Evolutionary conservation across 371 early-diverging fungal species (phyloP).

Genomic region (Gilbertella persicaria): DNA sequence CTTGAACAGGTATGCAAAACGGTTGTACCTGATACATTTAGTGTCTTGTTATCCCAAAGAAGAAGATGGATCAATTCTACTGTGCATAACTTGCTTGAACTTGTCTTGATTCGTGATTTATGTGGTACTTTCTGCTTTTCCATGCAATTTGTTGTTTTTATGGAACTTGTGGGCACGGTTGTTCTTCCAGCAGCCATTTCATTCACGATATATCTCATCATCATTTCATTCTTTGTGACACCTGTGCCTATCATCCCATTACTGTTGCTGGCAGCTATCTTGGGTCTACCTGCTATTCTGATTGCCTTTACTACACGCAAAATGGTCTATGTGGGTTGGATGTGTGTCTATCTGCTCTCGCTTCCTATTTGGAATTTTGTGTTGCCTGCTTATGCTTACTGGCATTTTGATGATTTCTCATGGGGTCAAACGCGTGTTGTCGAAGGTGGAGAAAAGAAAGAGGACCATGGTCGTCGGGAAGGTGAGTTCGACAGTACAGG

Average conservation of each 20-base stretch:
- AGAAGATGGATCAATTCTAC: conserved; percentile 98
- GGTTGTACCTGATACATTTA: conserved; percentile 89
- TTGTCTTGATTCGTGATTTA: conserved; percentile 86
- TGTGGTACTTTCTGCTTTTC: conserved; percentile 96
- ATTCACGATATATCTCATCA: conserved; percentile 78
- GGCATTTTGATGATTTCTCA: conserved; percentile 97
- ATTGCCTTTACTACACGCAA: conserved; percentile 85
- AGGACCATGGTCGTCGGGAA: conserved; percentile 55
- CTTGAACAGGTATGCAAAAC: conserved; percentile 86
- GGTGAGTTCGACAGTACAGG: conserved; percentile 55
- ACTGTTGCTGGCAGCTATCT: conserved; percentile 66
- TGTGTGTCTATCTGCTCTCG: conserved; percentile 85
- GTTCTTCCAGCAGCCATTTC: conserved; percentile 92
- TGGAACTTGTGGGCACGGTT: conserved; percentile 94
- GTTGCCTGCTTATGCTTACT: conserved; percentile 92
- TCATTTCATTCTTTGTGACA: conserved; percentile 60
- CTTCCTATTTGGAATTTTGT: conserved; percentile 94
- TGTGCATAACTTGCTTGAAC: conserved; percentile 89
- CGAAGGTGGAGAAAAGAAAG: conserved; percentile 72
- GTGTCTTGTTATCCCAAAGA: conserved; percentile 89
- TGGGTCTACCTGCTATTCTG: conserved; percentile 86
- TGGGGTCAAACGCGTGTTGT: conserved; percentile 94
- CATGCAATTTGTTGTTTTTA: conserved; percentile 94
- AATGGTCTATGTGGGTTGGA: conserved; percentile 87
- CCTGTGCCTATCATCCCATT: conserved; percentile 67